Conservation (phyloP, 2,329 filamentous ascomycete species). For the Exserohilum rostratum region DNA sequence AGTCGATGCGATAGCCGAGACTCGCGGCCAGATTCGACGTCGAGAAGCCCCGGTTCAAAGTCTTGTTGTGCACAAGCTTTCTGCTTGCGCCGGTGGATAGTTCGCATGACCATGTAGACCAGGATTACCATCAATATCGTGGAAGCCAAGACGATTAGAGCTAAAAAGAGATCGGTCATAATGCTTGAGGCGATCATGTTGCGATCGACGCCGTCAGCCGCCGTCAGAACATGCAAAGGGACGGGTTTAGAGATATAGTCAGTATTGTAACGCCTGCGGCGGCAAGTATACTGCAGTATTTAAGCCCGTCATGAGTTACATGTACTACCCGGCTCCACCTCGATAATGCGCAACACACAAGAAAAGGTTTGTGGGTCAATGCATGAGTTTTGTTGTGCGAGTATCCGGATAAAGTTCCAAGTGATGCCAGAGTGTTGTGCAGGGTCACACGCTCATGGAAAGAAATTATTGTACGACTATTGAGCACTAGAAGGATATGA, state of each 20-base stretch:
- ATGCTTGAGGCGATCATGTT: constrained; percentile 5
- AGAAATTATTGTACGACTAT: constrained; percentile 2
- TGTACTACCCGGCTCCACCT: not conserved
- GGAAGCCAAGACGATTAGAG: constrained; percentile 22
- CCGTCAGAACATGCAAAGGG: not conserved
- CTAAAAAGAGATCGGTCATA: constrained; percentile 15
- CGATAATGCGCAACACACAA: not conserved
- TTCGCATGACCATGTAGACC: constrained; percentile 20
- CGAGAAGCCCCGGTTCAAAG: constrained; percentile 1
- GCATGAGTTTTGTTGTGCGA: not conserved
- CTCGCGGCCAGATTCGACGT: constrained; percentile 3
- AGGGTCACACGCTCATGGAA: constrained; percentile 4
- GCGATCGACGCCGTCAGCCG: not conserved
- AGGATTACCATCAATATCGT: constrained; percentile 21
- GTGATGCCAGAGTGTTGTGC: not conserved
- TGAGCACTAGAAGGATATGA: constrained; percentile 5
- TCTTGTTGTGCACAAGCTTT: not conserved
- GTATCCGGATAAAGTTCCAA: constrained; percentile 1
- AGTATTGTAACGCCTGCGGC: constrained; percentile 9
- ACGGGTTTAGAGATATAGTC: not conserved
- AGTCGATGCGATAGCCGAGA: constrained; percentile 10
- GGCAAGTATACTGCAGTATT: constrained; percentile 16
- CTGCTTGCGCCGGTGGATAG: constrained; percentile 9
- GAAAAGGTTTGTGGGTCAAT: not conserved
- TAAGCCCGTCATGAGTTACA: constrained; percentile 4